phyloP scores from a whole-genome alignment of 208 protist genomes.

The Vickermania ingenoplastis region DNA sequence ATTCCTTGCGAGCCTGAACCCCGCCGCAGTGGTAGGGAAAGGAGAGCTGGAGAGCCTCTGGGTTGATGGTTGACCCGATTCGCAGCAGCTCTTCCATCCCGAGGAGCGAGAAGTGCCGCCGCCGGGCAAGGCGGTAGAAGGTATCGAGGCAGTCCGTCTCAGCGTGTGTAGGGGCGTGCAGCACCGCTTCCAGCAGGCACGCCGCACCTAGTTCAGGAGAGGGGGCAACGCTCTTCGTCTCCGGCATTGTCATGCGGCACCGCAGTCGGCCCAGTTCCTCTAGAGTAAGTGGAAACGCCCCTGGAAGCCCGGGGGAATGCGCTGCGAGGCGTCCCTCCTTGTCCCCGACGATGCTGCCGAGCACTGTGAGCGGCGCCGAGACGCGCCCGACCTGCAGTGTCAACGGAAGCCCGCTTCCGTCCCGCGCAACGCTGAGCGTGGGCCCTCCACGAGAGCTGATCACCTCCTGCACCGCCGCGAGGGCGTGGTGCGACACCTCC shows the following conservation, averaged over 20 bases:
- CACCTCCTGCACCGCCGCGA: too few relatives aligned
- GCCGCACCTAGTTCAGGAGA: conserved; percentile 23
- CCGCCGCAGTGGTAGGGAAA: conserved; percentile 80
- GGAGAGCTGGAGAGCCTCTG: conserved; percentile 31
- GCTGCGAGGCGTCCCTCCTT: conserved; percentile 24
- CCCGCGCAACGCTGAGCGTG: not conserved
- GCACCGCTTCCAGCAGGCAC: conserved; percentile 48
- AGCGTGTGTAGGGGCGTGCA: conserved; percentile 1
- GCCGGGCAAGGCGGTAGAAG: conserved; percentile 34
- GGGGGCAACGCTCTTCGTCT: not conserved
- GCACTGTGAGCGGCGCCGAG: not conserved
- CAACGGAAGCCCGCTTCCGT: not conserved
- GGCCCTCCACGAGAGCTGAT: too few relatives aligned
- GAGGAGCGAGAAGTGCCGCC: conserved; percentile 37
- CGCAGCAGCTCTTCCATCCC: conserved; percentile 35
- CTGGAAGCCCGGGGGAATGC: conserved; percentile 63
- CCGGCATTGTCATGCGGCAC: conserved; percentile 11
- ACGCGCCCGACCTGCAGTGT: not conserved
- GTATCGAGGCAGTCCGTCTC: conserved; percentile 22
- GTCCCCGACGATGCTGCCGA: not conserved
- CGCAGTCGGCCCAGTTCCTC: conserved; percentile 24
- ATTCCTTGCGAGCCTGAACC: conserved; percentile 51
- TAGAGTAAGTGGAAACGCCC: conserved; percentile 42
- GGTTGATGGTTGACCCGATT: conserved; percentile 31
- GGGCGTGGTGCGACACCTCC: too few relatives aligned